Conservation (phyloP, 257 asterid species). For the Knoxia roxburghii region DNA sequence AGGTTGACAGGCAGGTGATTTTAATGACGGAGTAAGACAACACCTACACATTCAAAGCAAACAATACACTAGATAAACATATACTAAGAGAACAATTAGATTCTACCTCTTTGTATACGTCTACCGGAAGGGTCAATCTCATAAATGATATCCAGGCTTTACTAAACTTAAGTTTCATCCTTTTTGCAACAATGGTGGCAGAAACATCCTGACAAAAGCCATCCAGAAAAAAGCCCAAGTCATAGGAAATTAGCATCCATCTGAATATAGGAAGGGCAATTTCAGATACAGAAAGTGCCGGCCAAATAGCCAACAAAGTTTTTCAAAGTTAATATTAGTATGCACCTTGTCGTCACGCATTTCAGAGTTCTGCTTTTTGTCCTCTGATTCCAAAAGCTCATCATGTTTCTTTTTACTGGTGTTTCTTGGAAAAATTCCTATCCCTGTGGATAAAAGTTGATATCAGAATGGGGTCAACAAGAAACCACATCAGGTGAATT, state of each 20-base stretch:
- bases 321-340: slow-evolving; percentile 8
- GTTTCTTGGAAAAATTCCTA: slow-evolving; percentile 49
- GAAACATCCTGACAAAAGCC: slow-evolving; percentile 48
- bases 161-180: slow-evolving; percentile 74
- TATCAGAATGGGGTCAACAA: slow-evolving; percentile 8
- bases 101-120: slow-evolving; percentile 88
- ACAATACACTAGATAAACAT: not conserved
- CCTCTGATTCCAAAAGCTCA: slow-evolving; percentile 17
- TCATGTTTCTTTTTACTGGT: slow-evolving; percentile 29
- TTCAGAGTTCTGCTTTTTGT: slow-evolving; percentile 20
- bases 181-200: slow-evolving; percentile 44
- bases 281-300: slow-evolving; percentile 2
- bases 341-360: slow-evolving; percentile 38
- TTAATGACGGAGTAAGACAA: too few species aligned
- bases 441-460: slow-evolving; percentile 16
- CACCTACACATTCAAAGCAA: too few species aligned
- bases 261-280: slow-evolving; percentile 2
- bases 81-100: not conserved
- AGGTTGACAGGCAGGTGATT: not conserved
- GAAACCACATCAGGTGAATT: not conserved
- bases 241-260: not conserved
- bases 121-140: slow-evolving; percentile 69
- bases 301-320: not conserved
- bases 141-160: slow-evolving; percentile 97
- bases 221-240: slow-evolving; percentile 9